Evolutionary conservation across 495 filamentous ascomycete species (phyloP), one percentile per base, ranked within the genome.

Genomic region (Podospora sp.): DNA sequence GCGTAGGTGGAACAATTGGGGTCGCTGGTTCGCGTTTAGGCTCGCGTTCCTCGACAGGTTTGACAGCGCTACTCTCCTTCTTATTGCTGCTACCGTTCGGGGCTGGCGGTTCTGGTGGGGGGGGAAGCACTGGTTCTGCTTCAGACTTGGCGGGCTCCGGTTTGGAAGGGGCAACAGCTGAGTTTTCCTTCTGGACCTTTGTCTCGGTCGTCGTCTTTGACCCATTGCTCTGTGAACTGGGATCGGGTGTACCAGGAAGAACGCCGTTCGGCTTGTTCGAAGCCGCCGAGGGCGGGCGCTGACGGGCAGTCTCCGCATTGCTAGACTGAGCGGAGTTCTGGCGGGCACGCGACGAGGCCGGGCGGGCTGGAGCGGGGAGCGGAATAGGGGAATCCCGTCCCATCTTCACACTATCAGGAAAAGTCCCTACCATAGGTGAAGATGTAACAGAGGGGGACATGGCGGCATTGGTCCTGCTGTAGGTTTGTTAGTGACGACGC

Each of bases 381-480:
- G 79, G 72, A 21, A 67, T 79, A 2, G 83, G 83, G 20, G 82
- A 85, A 25, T 60, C 72, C 35, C 80, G 79, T 24, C 68, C 74
- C 20, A 66, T 59, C 22, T 75, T 72, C 73, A 82, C 83, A 16
- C 75, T 69, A 6, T 82, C 82, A n/a, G 85, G 82, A 62, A 92
- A 89, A 14, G 83, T 85, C 20, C 85, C 83, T 55, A 88, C 79
- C 59, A 92, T 79, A 36, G 92, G 92, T 2, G 92, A 94, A 1
- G 92, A 90, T 18, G 88, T 86, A 29, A 91, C 74, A 0, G 87
- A 85, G 29, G 92, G 91, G 0, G 91, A 91, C 68, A 87, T 86
- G 18, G 69, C 65, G 81, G 83, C 25, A 78, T 55, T 67, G 21
- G 74, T 72, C 62, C 75, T 69, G 60, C 75, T 75, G 46, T 27